Conservation (phyloP, 805 yeast genomes). For the Barnettozyma salicaria region DNA sequence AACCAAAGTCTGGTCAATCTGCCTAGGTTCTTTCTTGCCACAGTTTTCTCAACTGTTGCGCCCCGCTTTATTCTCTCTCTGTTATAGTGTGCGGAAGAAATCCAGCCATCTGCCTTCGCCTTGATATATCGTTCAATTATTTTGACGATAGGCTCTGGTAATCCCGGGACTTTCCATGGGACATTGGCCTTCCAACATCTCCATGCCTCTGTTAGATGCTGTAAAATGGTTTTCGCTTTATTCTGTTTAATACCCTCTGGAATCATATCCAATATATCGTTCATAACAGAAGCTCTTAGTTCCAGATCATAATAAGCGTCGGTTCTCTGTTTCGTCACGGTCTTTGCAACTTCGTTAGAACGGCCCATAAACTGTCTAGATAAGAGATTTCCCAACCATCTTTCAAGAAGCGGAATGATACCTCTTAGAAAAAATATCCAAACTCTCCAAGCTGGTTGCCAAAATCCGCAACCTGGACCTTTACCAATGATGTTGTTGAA, state of each 20-base stretch:
- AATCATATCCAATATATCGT: slow-evolving; percentile 93
- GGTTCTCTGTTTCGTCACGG: slow-evolving; percentile 90
- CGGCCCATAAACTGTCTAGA: slow-evolving; percentile 97
- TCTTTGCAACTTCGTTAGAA: slow-evolving; percentile 85
- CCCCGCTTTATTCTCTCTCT: slow-evolving; percentile 85
- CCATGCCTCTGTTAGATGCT: slow-evolving; percentile 98
- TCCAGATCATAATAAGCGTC: slow-evolving; percentile 95
- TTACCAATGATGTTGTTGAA: slow-evolving; percentile 87
- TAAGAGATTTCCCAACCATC: slow-evolving; percentile 90
- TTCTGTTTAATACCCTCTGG: slow-evolving; percentile 90
- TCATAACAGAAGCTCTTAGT: slow-evolving; percentile 88
- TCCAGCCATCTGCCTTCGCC: slow-evolving; percentile 97
- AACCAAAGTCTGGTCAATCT: slow-evolving; percentile 89
- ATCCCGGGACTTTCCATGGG: slow-evolving; percentile 96
- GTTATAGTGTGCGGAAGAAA: slow-evolving; percentile 86
- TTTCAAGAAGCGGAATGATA: slow-evolving; percentile 79
- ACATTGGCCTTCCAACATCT: slow-evolving; percentile 99
- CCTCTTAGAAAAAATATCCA: slow-evolving; percentile 94
- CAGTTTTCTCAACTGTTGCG: slow-evolving; percentile 90
- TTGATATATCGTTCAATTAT: slow-evolving; percentile 85
- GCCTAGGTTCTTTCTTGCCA: slow-evolving; percentile 89
- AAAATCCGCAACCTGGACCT: slow-evolving; percentile 98
- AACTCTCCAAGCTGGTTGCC: slow-evolving; percentile 99
- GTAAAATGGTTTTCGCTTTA: slow-evolving; percentile 80
- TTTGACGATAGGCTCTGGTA: slow-evolving; percentile 84